phyloP scores from a whole-genome alignment of 331 rosid species.

The Malus hybrid region DNA sequence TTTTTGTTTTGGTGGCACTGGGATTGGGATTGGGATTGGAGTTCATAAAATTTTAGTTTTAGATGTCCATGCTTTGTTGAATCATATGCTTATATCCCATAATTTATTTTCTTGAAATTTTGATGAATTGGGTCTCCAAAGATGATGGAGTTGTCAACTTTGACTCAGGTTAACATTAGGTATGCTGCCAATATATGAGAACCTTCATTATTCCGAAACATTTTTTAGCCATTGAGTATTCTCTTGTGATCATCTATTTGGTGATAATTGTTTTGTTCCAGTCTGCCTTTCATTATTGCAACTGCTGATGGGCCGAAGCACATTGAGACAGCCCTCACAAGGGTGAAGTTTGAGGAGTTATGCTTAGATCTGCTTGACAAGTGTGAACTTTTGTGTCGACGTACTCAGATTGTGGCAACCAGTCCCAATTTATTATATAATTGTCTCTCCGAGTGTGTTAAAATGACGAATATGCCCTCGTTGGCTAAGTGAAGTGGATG shows the following conservation, averaged over 20 bases:
- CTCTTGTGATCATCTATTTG: not conserved
- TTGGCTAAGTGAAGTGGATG: too few species aligned
- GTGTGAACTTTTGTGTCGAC: not conserved
- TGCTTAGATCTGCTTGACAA: conserved; percentile 31
- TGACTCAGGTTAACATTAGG: conserved; percentile 27
- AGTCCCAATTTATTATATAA: too few species aligned
- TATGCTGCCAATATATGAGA: not conserved
- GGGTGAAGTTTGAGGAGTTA: conserved; percentile 32
- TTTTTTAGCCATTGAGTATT: not conserved
- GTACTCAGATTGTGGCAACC: not conserved
- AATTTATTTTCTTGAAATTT: not conserved
- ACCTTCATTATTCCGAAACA: not conserved
- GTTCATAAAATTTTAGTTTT: not conserved
- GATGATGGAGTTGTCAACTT: conserved; percentile 27
- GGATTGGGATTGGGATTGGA: not conserved
- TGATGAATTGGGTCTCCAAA: not conserved
- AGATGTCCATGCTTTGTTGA: not conserved
- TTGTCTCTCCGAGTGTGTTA: too few species aligned
- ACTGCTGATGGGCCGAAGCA: conserved; percentile 31
- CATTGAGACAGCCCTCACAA: conserved; percentile 28
- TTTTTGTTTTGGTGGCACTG: not conserved
- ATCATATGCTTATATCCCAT: not conserved
- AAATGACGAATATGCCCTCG: too few species aligned
- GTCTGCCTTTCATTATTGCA: conserved; percentile 25
- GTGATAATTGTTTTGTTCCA: not conserved